A percentile compares a stretch with the other conserved stretches of the same genome.
These are phyloP conservation scores for Penicillium janthinellum DNA, from an alignment of 2,329 filamentous ascomycete species.

Conservation along the genomic window DNA sequence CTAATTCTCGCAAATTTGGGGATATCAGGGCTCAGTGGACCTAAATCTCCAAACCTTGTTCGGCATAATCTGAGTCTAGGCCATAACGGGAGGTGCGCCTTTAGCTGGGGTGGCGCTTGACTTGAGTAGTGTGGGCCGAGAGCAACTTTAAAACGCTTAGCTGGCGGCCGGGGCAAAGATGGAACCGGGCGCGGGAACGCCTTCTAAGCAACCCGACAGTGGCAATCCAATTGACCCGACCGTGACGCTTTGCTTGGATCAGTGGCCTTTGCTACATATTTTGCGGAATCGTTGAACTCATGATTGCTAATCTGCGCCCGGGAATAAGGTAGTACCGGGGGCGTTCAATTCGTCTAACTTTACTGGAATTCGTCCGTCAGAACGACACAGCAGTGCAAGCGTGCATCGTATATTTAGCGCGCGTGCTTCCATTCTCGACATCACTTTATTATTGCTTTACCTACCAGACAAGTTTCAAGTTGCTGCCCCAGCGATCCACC, in stretches of 20 bases:
- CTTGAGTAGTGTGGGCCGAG: slow-evolving; percentile 1
- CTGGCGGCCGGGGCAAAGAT: slow-evolving; percentile 4
- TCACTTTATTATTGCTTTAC: no score
- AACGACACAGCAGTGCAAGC: not conserved
- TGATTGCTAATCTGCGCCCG: not conserved
- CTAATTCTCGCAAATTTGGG: not conserved
- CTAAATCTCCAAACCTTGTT: not conserved
- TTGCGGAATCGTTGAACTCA: not conserved
- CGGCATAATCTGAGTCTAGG: not conserved
- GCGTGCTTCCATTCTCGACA: no score
- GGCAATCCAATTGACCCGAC: slow-evolving; percentile 3
- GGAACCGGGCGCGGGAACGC: not conserved
- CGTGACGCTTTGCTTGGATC: slow-evolving; percentile 1
- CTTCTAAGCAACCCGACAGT: slow-evolving; percentile 7
- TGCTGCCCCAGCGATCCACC: no score
- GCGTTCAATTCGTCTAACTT: not conserved
- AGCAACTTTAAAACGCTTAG: not conserved
- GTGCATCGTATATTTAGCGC: no score
- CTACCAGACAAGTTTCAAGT: no score
- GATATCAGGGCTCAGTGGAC: not conserved
- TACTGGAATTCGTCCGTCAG: not conserved
- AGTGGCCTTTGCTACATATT: not conserved
- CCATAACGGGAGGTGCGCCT: not conserved
- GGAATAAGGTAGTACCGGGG: not conserved
- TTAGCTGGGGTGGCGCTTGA: not conserved